Percentiles rank a stretch among this genome's conserved stretches.
phyloP scores from a whole-genome alignment of 805 yeast genomes.

The Lachancea quebecensis region DNA sequence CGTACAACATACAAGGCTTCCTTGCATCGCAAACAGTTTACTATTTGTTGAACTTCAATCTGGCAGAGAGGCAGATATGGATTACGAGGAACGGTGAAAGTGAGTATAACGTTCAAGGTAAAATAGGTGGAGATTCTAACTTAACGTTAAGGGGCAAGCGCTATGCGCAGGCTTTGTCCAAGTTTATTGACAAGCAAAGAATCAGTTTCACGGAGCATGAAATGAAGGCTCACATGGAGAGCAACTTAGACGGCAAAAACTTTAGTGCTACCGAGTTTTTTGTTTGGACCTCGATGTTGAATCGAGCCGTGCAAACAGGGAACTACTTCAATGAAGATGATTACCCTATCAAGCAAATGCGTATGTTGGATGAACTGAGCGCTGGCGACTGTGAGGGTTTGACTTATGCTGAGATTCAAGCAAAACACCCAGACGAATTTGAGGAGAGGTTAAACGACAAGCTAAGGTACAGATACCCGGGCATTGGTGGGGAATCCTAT shows the following conservation, averaged over 20 bases:
- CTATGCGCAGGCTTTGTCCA: constrained; percentile 65
- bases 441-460: constrained; percentile 69
- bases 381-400: constrained; percentile 90
- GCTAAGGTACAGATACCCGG: constrained; percentile 86
- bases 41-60: constrained; percentile 80
- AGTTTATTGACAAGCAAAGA: constrained; percentile 67
- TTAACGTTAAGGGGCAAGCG: constrained; percentile 72
- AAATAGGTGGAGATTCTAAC: constrained; percentile 86
- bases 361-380: constrained; percentile 89
- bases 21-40: constrained; percentile 90
- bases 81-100: constrained; percentile 94
- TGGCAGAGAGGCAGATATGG: constrained; percentile 87
- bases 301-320: constrained; percentile 73
- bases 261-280: constrained; percentile 57
- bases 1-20: constrained; percentile 82
- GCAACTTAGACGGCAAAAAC: constrained; percentile 22
- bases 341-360: constrained; percentile 77
- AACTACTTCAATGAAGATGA: constrained; percentile 64
- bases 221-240: constrained; percentile 38
- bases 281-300: constrained; percentile 89
- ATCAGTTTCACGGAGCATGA: constrained; percentile 59
- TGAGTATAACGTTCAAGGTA: constrained; percentile 73
- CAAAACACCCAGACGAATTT: constrained; percentile 68
- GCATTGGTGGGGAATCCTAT: constrained; percentile 95
- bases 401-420: constrained; percentile 83